Evolutionary conservation across 208 protist genomes (phyloP).

Genomic region (Tritrichomonas foetus): DNA sequence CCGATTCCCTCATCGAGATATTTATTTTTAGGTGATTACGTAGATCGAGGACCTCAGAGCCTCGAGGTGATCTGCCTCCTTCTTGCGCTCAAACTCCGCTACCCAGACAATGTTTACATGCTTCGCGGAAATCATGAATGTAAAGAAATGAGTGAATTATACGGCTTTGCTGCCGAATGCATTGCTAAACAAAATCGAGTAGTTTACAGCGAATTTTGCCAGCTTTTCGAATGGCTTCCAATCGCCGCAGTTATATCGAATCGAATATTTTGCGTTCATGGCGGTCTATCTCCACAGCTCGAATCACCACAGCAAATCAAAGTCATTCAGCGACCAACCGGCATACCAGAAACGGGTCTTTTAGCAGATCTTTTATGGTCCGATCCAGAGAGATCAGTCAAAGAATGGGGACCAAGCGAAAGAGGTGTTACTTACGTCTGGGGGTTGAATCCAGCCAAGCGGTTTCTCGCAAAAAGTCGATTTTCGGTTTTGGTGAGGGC

Average conservation of each 20-base stretch:
- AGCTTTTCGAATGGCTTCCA: background rate
- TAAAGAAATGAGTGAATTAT: constrained; percentile 43
- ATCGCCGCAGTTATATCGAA: background rate
- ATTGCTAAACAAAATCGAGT: background rate
- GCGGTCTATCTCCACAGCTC: constrained; percentile 81
- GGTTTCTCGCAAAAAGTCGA: constrained; percentile 95
- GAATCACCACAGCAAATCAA: constrained; percentile 86
- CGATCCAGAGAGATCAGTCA: constrained; percentile 84
- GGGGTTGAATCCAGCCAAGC: constrained; percentile 87
- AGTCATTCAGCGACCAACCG: constrained; percentile 85
- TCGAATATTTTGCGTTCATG: background rate
- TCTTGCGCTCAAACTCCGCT: constrained; percentile 41
- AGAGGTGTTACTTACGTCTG: constrained; percentile 95
- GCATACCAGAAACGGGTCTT: constrained; percentile 69
- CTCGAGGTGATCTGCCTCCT: constrained; percentile 50
- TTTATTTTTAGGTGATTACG: constrained; percentile 55
- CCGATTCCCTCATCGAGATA: background rate
- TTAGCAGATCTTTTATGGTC: constrained; percentile 98
- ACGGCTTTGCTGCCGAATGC: constrained; percentile 51
- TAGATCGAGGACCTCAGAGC: constrained; percentile 50
- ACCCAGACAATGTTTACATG: constrained; percentile 50
- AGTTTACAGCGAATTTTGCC: background rate
- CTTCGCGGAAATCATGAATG: constrained; percentile 57
- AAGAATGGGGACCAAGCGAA: constrained; percentile 93
- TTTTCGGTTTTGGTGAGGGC: constrained; percentile 96